Conservation (phyloP, 2,329 filamentous ascomycete genomes). For the Zasmidium angulare region DNA sequence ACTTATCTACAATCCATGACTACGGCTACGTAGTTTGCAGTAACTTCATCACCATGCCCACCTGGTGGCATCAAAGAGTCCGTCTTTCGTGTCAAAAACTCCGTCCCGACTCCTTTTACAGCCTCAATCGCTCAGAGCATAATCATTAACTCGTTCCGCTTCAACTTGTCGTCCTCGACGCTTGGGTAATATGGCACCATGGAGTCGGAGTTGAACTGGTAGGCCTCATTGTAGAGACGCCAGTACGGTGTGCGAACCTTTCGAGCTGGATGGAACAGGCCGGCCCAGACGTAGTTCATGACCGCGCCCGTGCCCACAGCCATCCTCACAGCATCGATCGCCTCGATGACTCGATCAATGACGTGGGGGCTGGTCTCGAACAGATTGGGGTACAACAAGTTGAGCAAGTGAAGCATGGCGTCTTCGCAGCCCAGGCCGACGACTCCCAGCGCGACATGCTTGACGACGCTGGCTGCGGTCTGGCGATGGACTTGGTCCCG, state of each 20-base stretch:
- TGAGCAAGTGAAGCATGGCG: conserved; percentile 96
- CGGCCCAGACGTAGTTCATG: conserved; percentile 98
- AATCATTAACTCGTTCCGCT: conserved; percentile 55
- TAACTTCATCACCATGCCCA: not conserved
- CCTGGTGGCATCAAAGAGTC: not conserved
- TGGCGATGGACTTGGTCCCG: conserved; percentile 97
- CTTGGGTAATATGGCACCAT: conserved; percentile 97
- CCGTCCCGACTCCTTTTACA: not conserved
- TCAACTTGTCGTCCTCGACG: conserved; percentile 75
- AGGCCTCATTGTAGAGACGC: conserved; percentile 95
- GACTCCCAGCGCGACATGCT: conserved; percentile 96
- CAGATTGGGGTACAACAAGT: conserved; percentile 92
- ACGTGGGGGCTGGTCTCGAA: conserved; percentile 98
- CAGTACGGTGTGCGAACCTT: conserved; percentile 96
- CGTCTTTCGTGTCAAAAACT: not conserved
- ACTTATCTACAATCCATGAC: not conserved
- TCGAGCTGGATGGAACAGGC: conserved; percentile 91
- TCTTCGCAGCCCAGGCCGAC: conserved; percentile 97
- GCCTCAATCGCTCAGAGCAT: conserved; percentile 5
- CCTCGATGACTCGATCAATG: conserved; percentile 96
- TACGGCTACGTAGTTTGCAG: not conserved
- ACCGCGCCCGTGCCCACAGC: conserved; percentile 88
- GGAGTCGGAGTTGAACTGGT: conserved; percentile 87
- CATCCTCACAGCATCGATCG: conserved; percentile 92
- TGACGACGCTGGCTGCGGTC: conserved; percentile 93